phyloP scores from a whole-genome alignment of 2,329 filamentous ascomycete genomes.

The Reticulascus tulasneorum region DNA sequence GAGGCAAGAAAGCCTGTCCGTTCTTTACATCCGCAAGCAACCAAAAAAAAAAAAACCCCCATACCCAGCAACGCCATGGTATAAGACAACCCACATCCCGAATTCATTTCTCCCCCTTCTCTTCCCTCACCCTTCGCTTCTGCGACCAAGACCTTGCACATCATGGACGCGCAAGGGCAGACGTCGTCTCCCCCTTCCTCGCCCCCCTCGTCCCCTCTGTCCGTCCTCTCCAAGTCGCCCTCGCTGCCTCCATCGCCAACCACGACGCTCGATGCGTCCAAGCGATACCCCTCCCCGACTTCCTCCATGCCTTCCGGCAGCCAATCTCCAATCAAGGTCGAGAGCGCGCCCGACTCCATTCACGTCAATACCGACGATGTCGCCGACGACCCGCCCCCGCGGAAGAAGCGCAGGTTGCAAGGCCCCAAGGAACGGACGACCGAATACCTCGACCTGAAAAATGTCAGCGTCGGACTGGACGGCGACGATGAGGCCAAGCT shows the following conservation, averaged over 20 bases:
- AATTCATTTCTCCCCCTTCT: slow-evolving; percentile 1
- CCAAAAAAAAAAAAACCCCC: slow-evolving; percentile 4
- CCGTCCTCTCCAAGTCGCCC: slow-evolving; percentile 49
- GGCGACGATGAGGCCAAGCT: slow-evolving; percentile 50
- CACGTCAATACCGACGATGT: slow-evolving; percentile 42
- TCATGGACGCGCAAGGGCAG: slow-evolving; percentile 6
- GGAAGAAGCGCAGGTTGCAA: slow-evolving; percentile 70
- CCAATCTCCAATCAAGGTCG: slow-evolving; percentile 46
- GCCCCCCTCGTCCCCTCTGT: slow-evolving; percentile 50
- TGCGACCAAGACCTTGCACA: slow-evolving; percentile 6
- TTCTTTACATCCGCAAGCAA: too few species aligned
- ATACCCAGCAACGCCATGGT: slow-evolving; percentile 8
- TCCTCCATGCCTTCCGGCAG: slow-evolving; percentile 40
- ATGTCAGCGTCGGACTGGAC: slow-evolving; percentile 41
- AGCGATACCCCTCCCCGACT: slow-evolving; percentile 49
- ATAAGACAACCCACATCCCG: slow-evolving; percentile 10
- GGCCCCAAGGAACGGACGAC: slow-evolving; percentile 66
- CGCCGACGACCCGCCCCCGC: slow-evolving; percentile 62
- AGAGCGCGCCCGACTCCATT: slow-evolving; percentile 22
- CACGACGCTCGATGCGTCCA: slow-evolving; percentile 29
- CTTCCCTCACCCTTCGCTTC: slow-evolving; percentile 1
- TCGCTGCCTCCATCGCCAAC: slow-evolving; percentile 44
- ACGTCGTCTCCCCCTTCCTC: slow-evolving; percentile 26
- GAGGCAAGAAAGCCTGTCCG: too few species aligned
- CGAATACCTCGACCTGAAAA: slow-evolving; percentile 70